These are phyloP conservation scores for Gloeopeniophorella convolvens DNA, from an alignment of 768 basidiomycete genomes.

Conservation along the genomic window DNA sequence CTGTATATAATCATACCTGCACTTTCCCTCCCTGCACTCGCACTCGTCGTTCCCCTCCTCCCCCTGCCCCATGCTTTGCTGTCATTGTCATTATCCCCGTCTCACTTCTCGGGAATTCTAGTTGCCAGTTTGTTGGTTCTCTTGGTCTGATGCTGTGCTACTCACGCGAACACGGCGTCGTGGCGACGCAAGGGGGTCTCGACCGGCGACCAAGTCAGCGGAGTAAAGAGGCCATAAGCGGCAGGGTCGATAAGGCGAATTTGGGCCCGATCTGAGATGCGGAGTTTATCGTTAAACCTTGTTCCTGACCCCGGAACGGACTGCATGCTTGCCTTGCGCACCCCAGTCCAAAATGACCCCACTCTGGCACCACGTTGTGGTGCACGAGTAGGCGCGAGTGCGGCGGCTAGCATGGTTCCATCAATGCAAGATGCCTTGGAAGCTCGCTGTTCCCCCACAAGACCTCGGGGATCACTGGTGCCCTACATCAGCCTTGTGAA, in stretches of 20 bases:
- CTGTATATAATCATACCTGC: slow-evolving; percentile 27
- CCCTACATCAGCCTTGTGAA: too few species aligned
- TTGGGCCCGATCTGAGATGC: slow-evolving; percentile 9
- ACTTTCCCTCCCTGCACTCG: slow-evolving; percentile 21
- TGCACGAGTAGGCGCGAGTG: too few species aligned
- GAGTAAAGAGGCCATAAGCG: background rate
- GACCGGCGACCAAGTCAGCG: slow-evolving; percentile 3
- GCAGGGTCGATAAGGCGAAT: slow-evolving; percentile 1
- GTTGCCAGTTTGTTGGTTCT: slow-evolving; percentile 14
- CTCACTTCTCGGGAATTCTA: slow-evolving; percentile 14
- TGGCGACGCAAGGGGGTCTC: background rate
- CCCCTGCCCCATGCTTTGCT: slow-evolving; percentile 17
- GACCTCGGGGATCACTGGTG: too few species aligned
- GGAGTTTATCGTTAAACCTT: slow-evolving; percentile 3
- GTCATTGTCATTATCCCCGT: slow-evolving; percentile 12
- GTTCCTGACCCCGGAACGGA: background rate
- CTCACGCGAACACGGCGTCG: slow-evolving; percentile 5
- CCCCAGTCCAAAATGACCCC: background rate
- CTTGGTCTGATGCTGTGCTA: slow-evolving; percentile 1
- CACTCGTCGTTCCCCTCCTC: slow-evolving; percentile 27
- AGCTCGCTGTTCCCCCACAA: too few species aligned
- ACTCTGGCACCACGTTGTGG: too few species aligned
- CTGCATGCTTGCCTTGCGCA: background rate
- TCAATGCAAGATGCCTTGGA: too few species aligned
- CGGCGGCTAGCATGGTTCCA: too few species aligned